Base-by-base conservation (phyloP, 2,329 filamentous ascomycete species). In the Penicillium verrucosum region DNA sequence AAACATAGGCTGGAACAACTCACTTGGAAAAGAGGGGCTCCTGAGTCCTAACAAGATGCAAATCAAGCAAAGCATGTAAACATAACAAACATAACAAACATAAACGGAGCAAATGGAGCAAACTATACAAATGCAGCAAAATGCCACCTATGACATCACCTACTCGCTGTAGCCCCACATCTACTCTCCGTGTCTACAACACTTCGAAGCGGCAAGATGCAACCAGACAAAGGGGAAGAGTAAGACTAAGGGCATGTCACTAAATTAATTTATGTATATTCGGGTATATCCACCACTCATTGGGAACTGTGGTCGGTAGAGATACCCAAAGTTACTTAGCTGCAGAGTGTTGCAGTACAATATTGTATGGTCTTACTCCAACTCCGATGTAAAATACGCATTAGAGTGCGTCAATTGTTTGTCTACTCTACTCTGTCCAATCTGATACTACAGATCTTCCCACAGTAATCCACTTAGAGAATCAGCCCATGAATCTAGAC, bases 81-180 rank as follows among this genome's bases (percentile, higher is more conserved):
- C 30, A 23, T 41, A 45, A 21, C 21, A 21, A 62, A 61, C 14
- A 2, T 1, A 51, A 8, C 57, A 62, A 62, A 58, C 11, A 23
- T 18, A 34, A 69, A 65, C 56, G 46, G n/a, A 32, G 46, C 56
- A 63, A 65, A 62, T 16, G 46, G 16, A 32, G 46, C 56, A 63
- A 65, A 62, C 18, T 4, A 5, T 45, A n/a, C 57, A 62, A 62
- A 58, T 11, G 4, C 25, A 30, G 49, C 62, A 66, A 68, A 66
- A 56, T 47, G 14, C 12, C 30, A 40, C 59, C 57, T 57, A 60
- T 64, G 60, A 66, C 62, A 58, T 62, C 65, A 65, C 30, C 48
- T 4, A 16, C 1, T 18, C 5, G 3, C 30, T 25, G 18, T 27
- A 27, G 12, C 16, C 23, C 27, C 46, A 25, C 37, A 40, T 21